phyloP scores from a whole-genome alignment of 1,284 basidiomycete species.

The Papiliotrema terrestris region DNA sequence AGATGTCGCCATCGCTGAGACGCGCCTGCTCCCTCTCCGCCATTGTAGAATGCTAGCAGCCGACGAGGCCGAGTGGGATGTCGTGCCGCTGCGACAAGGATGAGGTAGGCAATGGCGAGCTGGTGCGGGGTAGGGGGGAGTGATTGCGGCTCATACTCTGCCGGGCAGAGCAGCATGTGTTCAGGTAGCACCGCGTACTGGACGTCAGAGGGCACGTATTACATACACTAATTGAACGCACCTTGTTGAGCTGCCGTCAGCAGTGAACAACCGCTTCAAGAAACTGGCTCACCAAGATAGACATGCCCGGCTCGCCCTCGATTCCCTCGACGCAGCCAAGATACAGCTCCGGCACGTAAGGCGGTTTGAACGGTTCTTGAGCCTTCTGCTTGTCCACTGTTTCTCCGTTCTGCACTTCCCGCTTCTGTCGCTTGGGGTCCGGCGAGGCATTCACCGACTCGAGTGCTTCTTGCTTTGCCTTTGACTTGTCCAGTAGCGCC shows the following conservation, averaged over 20 bases:
- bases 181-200: conserved; percentile 70
- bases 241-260: conserved; percentile 28
- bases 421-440: conserved; percentile 33
- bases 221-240: too few species aligned
- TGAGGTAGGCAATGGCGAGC: conserved; percentile 65
- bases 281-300: conserved; percentile 59
- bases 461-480: conserved; percentile 31
- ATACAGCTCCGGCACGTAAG: conserved; percentile 68
- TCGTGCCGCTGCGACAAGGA: conserved; percentile 63
- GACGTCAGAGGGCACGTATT: not conserved
- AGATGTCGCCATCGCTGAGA: conserved; percentile 84
- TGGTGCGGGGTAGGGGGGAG: conserved; percentile 73
- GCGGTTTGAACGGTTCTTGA: conserved; percentile 71
- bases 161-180: conserved; percentile 64
- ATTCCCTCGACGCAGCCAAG: conserved; percentile 68
- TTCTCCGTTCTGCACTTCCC: conserved; percentile 5
- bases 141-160: conserved; percentile 56
- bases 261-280: conserved; percentile 56
- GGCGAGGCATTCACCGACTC: conserved; percentile 18
- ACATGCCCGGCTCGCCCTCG: conserved; percentile 62
- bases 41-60: conserved; percentile 81
- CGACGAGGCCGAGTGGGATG: conserved; percentile 54
- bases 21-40: conserved; percentile 74
- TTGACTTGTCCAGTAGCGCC: conserved; percentile 66
- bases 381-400: conserved; percentile 40